Evolutionary conservation across 225 moss, liverwort and hornwort genomes (phyloP).

Genomic region (Climacium dendroides): DNA sequence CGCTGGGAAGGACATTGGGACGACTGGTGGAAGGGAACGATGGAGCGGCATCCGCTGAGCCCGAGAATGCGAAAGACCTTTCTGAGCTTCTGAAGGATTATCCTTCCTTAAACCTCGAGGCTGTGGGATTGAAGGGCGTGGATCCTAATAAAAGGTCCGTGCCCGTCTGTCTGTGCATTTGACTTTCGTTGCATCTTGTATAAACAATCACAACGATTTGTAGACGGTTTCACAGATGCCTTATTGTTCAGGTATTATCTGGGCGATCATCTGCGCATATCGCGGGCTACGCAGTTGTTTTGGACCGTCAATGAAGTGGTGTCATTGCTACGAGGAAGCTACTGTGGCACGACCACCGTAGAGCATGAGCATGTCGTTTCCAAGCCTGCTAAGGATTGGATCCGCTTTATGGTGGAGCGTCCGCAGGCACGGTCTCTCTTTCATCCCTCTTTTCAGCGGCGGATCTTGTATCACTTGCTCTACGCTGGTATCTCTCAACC

Average conservation of each 20-base stretch:
- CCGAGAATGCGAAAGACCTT: conserved; percentile 44
- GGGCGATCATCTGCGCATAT: conserved; percentile 42
- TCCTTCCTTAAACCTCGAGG: conserved; percentile 42
- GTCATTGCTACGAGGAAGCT: conserved; percentile 34
- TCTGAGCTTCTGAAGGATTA: conserved; percentile 37
- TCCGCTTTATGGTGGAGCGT: conserved; percentile 53
- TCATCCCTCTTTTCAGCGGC: conserved; percentile 32
- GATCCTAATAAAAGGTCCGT: conserved; percentile 42
- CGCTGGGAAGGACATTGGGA: conserved; percentile 35
- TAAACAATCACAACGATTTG: background rate
- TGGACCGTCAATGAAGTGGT: conserved; percentile 61
- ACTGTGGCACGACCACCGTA: conserved; percentile 35
- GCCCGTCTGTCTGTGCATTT: background rate
- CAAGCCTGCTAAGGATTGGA: conserved; percentile 52
- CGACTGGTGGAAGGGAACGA: conserved; percentile 38
- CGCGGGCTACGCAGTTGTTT: conserved; percentile 39
- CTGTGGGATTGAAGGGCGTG: conserved; percentile 43
- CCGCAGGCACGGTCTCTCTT: conserved; percentile 50
- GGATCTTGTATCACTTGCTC: conserved; percentile 42
- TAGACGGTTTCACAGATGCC: background rate
- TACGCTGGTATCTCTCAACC: conserved; percentile 37
- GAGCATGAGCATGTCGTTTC: conserved; percentile 54
- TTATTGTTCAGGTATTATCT: conserved; percentile 22
- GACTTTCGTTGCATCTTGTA: background rate
- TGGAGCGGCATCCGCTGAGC: conserved; percentile 21